A percentile compares a stretch with the other conserved stretches of the same genome.
These are phyloP conservation scores for Nannochloropsis gaditana DNA, from an alignment of 108 stramenopile genomes.

Conservation along the genomic window DNA sequence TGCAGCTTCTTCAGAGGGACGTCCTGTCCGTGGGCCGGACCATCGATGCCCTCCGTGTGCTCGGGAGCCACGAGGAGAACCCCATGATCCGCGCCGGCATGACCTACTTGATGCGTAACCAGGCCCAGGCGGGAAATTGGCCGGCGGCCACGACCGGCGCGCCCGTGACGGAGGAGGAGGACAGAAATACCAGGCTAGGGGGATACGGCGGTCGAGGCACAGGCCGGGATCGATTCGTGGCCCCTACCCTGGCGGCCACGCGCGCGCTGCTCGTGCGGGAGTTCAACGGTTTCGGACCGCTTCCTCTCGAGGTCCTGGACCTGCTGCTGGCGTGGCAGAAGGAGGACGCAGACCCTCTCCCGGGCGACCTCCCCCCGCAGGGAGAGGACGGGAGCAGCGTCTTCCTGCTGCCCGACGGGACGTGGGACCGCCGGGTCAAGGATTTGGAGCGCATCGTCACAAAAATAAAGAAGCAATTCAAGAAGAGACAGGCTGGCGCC, in stretches of 20 bases:
- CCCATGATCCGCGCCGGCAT: neutral
- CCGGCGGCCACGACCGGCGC: neutral
- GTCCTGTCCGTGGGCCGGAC: neutral
- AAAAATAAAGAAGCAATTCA: neutral
- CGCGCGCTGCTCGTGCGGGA: neutral
- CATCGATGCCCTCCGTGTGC: neutral
- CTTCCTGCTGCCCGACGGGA: slow-evolving; percentile 9
- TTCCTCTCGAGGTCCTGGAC: neutral
- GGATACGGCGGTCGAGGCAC: too few species aligned
- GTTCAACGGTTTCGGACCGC: neutral
- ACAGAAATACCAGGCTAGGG: too few species aligned
- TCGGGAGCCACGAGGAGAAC: neutral
- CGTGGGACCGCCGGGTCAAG: neutral
- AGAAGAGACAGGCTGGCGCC: neutral
- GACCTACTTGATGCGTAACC: neutral
- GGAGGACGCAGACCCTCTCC: neutral
- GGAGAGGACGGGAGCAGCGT: slow-evolving; percentile 3
- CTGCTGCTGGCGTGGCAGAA: slow-evolving; percentile 2
- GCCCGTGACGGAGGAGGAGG: too few species aligned
- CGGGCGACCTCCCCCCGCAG: neutral
- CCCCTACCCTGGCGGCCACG: neutral
- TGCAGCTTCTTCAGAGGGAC: neutral
- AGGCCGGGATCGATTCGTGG: neutral
- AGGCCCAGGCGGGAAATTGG: neutral
- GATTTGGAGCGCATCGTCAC: neutral